Percentiles rank a stretch among this genome's conserved stretches.
Conservation (phyloP, 805 yeast species). For the Wickerhamomyces alni region DNA sequence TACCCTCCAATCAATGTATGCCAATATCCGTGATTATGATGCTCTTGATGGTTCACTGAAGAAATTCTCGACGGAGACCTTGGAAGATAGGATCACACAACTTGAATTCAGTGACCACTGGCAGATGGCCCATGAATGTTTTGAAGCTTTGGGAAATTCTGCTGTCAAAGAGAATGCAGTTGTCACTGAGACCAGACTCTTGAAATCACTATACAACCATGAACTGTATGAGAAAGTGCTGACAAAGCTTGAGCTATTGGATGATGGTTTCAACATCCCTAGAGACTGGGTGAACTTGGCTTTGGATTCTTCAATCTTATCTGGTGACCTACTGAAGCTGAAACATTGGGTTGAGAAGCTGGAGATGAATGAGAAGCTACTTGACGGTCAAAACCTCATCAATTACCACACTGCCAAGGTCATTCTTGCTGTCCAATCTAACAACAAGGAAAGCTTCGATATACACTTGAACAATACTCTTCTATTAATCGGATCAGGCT, state of each 20-base stretch:
- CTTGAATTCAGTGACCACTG: conserved; percentile 83
- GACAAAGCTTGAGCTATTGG: conserved; percentile 15
- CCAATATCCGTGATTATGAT: conserved; percentile 84
- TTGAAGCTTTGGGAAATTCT: conserved; percentile 53
- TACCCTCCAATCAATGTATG: conserved; percentile 73
- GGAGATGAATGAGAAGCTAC: conserved; percentile 34
- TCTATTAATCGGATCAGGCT: conserved; percentile 50
- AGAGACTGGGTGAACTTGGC: conserved; percentile 62
- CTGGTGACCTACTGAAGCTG: conserved; percentile 48
- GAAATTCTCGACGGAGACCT: conserved; percentile 58
- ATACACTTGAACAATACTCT: conserved; percentile 45
- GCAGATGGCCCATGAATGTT: conserved; percentile 82
- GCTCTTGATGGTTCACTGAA: conserved; percentile 82
- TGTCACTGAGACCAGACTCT: conserved; percentile 42
- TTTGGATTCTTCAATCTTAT: conserved; percentile 64
- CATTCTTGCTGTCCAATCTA: conserved; percentile 36
- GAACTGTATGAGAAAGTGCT: conserved; percentile 58
- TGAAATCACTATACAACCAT: conserved; percentile 70
- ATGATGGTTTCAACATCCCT: conserved; percentile 2
- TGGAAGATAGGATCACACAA: conserved; percentile 72
- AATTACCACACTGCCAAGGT: conserved; percentile 65
- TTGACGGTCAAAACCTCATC: conserved; percentile 48
- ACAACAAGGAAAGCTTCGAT: conserved; percentile 29
- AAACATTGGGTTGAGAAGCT: conserved; percentile 53
- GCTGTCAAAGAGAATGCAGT: conserved; percentile 23